Percentiles rank a stretch among this genome's conserved stretches.
These are phyloP conservation scores for Pestalotiopsis fici DNA, from an alignment of 2,329 filamentous ascomycete species.

Conservation along the genomic window DNA sequence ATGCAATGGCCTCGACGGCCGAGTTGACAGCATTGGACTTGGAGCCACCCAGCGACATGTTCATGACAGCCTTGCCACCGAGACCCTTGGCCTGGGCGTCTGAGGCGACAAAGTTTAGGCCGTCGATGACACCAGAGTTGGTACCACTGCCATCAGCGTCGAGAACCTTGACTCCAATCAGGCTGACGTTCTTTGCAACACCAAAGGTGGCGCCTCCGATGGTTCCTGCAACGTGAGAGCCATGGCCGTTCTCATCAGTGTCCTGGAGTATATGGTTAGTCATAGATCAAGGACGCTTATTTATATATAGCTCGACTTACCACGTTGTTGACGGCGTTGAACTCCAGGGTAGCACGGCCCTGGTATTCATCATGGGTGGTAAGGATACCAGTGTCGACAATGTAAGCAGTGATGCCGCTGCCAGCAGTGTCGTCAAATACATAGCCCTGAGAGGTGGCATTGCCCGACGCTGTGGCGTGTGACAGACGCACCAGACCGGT, in stretches of 20 bases:
- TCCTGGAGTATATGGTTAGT: not conserved
- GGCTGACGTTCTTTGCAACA: constrained; percentile 58
- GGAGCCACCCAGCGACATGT: constrained; percentile 62
- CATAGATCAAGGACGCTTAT: no score
- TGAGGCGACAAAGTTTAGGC: constrained; percentile 57
- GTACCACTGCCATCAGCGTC: constrained; percentile 47
- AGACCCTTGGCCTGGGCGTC: constrained; percentile 43
- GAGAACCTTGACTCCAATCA: constrained; percentile 65
- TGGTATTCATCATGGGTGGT: constrained; percentile 57
- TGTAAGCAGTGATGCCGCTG: constrained; percentile 58
- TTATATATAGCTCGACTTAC: constrained; percentile 32
- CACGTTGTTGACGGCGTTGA: constrained; percentile 50
- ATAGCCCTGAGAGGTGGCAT: constrained; percentile 38
- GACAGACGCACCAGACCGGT: constrained; percentile 57
- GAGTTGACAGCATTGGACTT: constrained; percentile 52
- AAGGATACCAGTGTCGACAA: constrained; percentile 67
- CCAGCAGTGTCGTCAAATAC: constrained; percentile 55
- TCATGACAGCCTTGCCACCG: constrained; percentile 59
- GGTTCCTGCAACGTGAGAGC: constrained; percentile 64
- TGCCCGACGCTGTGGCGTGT: constrained; percentile 25
- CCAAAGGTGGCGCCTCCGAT: constrained; percentile 62
- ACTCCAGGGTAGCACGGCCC: constrained; percentile 54
- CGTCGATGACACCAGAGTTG: constrained; percentile 56
- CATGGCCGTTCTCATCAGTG: constrained; percentile 62
- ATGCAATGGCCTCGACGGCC: constrained; percentile 51